These are phyloP conservation scores for Porphyra umbilicalis DNA, from an alignment of 31 red algal genomes.

Conservation along the genomic window DNA sequence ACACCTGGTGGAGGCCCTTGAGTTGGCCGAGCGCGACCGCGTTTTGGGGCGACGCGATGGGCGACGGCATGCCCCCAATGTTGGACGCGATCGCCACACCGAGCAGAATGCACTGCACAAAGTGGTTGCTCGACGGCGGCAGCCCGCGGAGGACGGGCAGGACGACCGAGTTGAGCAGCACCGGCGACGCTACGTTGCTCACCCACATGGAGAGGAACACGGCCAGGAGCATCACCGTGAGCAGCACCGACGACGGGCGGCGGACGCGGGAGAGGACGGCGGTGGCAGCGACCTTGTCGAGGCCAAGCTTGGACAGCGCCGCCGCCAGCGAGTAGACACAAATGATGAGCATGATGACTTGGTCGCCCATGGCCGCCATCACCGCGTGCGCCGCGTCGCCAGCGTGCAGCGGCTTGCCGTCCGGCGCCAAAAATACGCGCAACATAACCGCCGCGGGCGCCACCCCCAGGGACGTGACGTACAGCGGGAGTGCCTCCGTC, in stretches of 20 bases:
- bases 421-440: constrained; percentile 48
- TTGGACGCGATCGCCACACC: constrained; percentile 82
- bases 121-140: constrained; percentile 25
- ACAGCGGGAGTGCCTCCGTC: constrained; percentile 76
- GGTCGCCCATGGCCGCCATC: constrained; percentile 46
- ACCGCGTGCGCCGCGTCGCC: constrained; percentile 38
- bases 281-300: constrained; percentile 70
- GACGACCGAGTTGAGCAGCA: constrained; percentile 79
- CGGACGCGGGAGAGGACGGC: constrained; percentile 39
- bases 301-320: constrained; percentile 79
- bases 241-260: constrained; percentile 44
- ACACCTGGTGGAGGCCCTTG: constrained; percentile 34
- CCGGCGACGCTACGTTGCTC: constrained; percentile 92
- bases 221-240: constrained; percentile 65
- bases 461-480: constrained; percentile 79
- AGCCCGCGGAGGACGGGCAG: constrained; percentile 73
- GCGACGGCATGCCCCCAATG: constrained; percentile 89
- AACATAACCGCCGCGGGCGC: constrained; percentile 39
- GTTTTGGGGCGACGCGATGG: constrained; percentile 95
- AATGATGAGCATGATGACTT: constrained; percentile 76
- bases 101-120: constrained; percentile 78
- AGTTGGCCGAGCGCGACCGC: constrained; percentile 79
- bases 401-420: constrained; percentile 36
- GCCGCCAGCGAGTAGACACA: constrained; percentile 78
- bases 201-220: constrained; percentile 83